These are phyloP conservation scores for Aegilops longissima DNA, from an alignment of 176 grass and related monocot genomes.

Conservation along the genomic window DNA sequence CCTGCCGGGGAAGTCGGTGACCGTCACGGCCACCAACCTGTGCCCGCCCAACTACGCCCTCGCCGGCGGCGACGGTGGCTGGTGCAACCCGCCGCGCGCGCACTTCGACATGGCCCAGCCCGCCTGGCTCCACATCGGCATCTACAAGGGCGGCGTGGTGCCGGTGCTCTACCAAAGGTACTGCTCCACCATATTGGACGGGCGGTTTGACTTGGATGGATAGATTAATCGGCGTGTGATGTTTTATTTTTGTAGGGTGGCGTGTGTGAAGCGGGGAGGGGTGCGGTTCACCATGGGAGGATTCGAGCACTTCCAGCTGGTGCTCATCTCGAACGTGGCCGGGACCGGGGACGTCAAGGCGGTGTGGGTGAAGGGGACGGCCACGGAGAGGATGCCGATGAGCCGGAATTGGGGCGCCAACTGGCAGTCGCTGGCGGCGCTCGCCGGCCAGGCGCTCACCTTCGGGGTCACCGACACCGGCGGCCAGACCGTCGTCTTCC, in stretches of 20 bases:
- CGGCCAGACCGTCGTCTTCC: slow-evolving; percentile 55
- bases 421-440: slow-evolving; percentile 68
- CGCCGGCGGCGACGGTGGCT: slow-evolving; percentile 49
- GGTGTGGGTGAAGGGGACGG: slow-evolving; percentile 63
- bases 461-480: slow-evolving; percentile 62
- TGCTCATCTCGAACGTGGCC: slow-evolving; percentile 78
- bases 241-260: slow-evolving; percentile 12
- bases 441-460: slow-evolving; percentile 62
- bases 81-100: slow-evolving; percentile 74
- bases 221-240: background rate
- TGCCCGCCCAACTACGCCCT: slow-evolving; percentile 64
- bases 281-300: slow-evolving; percentile 72
- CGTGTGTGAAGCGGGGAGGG: slow-evolving; percentile 73
- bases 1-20: slow-evolving; percentile 25
- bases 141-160: slow-evolving; percentile 60
- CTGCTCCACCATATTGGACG: background rate
- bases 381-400: slow-evolving; percentile 62
- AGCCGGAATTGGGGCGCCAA: slow-evolving; percentile 78
- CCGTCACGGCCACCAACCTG: slow-evolving; percentile 76
- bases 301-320: slow-evolving; percentile 80
- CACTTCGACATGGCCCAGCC: slow-evolving; percentile 83
- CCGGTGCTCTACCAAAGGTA: slow-evolving; percentile 74
- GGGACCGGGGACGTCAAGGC: slow-evolving; percentile 47
- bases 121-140: slow-evolving; percentile 48
- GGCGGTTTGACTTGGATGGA: slow-evolving; percentile 13